phyloP scores from a whole-genome alignment of 2,329 filamentous ascomycete genomes.

The Alternaria metachromatica region DNA sequence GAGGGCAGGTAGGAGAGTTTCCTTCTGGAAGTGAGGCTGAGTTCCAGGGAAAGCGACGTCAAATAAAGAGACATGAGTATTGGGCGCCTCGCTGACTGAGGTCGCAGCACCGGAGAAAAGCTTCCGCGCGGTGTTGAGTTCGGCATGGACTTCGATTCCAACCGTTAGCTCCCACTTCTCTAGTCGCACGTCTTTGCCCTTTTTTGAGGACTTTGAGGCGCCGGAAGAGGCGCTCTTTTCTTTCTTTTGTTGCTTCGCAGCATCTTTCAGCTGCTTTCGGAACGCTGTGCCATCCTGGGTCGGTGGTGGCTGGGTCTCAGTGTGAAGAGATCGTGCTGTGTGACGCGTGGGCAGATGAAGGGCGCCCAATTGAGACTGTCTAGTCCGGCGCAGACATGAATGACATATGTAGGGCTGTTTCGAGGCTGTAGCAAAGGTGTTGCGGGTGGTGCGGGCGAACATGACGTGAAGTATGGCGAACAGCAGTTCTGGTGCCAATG shows the following conservation, averaged over 20 bases:
- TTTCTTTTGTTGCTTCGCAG: constrained; percentile 43
- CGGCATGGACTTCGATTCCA: constrained; percentile 96
- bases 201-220: constrained; percentile 11
- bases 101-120: constrained; percentile 75
- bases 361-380: constrained; percentile 23
- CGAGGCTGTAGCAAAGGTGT: constrained; percentile 24
- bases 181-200: constrained; percentile 30
- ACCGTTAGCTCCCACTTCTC: constrained; percentile 90
- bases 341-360: background rate
- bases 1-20: constrained; percentile 85
- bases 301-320: constrained; percentile 18
- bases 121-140: constrained; percentile 87
- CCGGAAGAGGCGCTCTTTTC: constrained; percentile 15
- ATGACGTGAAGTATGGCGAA: constrained; percentile 35
- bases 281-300: constrained; percentile 41
- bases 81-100: constrained; percentile 68
- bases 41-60: constrained; percentile 89
- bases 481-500: constrained; percentile 18
- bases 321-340: constrained; percentile 31
- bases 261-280: constrained; percentile 48
- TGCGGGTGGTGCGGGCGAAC: constrained; percentile 32
- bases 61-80: constrained; percentile 87
- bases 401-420: constrained; percentile 40
- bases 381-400: constrained; percentile 32
- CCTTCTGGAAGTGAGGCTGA: constrained; percentile 83